Evolutionary conservation across 805 yeast genomes (phyloP).

Genomic region (Schizosaccharomyces japonicus): DNA sequence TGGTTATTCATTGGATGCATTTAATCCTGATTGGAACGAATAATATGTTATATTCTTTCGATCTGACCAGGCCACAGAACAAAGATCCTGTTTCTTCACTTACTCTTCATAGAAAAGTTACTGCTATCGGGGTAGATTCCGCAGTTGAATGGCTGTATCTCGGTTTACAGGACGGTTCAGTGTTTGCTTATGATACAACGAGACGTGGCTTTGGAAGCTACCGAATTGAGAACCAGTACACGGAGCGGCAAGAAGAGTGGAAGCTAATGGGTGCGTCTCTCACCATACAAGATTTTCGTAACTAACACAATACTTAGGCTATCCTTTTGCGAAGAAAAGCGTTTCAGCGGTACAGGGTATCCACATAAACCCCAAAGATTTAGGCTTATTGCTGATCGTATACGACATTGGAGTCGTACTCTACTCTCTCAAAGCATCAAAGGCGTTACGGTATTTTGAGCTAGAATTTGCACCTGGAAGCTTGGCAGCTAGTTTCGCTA

Average conservation of each 20-base stretch:
- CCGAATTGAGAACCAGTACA: conserved; percentile 49
- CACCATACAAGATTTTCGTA: background rate
- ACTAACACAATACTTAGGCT: background rate
- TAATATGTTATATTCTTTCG: background rate
- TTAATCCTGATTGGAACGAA: background rate
- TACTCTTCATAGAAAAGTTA: conserved; percentile 15
- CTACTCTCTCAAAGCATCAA: conserved; percentile 40
- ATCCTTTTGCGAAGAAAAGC: conserved; percentile 12
- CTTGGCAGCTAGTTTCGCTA: conserved; percentile 32
- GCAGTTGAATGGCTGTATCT: conserved; percentile 65
- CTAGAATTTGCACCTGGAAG: conserved; percentile 45
- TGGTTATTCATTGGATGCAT: background rate
- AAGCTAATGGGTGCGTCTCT: conserved; percentile 4
- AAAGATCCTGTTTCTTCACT: background rate
- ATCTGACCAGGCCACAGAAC: background rate
- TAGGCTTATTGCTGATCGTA: conserved; percentile 51
- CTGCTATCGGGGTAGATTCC: conserved; percentile 59
- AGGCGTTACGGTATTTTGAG: conserved; percentile 30
- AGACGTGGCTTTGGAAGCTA: conserved; percentile 42
- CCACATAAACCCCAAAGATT: conserved; percentile 72
- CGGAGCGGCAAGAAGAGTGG: conserved; percentile 11
- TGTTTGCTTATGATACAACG: conserved; percentile 59
- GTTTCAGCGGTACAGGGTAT: conserved; percentile 42
- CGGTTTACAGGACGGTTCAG: conserved; percentile 56
- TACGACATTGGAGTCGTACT: conserved; percentile 46